A percentile compares a stretch with the other conserved stretches of the same genome.
Conservation (phyloP, 768 basidiomycete species). For the Postia placenta region DNA sequence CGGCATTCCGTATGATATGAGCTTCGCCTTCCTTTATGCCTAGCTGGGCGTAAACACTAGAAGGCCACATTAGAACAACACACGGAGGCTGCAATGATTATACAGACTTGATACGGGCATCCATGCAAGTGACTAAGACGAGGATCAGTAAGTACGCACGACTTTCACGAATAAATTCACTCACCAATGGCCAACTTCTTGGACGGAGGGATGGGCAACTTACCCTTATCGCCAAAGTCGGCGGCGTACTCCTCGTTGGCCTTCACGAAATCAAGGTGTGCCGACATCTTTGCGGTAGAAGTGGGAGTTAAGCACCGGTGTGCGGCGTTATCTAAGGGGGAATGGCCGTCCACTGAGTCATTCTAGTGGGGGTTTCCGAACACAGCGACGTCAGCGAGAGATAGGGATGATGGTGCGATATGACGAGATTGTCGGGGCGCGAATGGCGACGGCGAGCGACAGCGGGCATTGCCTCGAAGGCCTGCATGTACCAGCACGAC, state of each 20-base stretch:
- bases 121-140: slow-evolving; percentile 61
- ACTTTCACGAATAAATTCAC: slow-evolving; percentile 5
- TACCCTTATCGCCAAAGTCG: slow-evolving; percentile 38
- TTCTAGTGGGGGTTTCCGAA: neutral
- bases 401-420: neutral
- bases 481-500: neutral
- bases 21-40: slow-evolving; percentile 64
- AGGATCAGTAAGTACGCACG: neutral
- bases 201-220: slow-evolving; percentile 34
- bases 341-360: neutral
- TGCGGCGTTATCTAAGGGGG: neutral
- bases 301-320: too few relatives aligned
- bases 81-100: slow-evolving; percentile 11
- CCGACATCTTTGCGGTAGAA: slow-evolving; percentile 16
- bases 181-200: slow-evolving; percentile 35
- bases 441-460: neutral
- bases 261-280: slow-evolving; percentile 27
- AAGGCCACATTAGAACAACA: neutral
- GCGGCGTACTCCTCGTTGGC: slow-evolving; percentile 42
- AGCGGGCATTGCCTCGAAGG: neutral
- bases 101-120: slow-evolving; percentile 60
- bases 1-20: slow-evolving; percentile 72
- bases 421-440: neutral
- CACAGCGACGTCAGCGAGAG: neutral
- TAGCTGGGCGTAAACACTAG: slow-evolving; percentile 50